Base-by-base conservation (phyloP, 495 filamentous ascomycete genomes). In the Aspergillus carlsbadensis region DNA sequence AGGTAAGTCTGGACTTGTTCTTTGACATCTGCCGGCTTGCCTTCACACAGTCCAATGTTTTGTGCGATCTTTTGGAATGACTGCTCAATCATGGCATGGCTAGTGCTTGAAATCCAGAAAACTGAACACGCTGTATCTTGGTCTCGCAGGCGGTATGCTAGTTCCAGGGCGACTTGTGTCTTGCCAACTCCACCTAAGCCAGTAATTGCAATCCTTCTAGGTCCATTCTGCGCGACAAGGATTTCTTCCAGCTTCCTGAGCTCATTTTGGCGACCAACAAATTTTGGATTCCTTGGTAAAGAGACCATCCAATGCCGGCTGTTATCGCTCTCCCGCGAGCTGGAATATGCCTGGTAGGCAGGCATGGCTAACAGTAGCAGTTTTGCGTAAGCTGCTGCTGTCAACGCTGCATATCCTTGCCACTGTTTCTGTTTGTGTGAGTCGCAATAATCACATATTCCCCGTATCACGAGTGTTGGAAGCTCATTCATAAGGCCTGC, bases 181-280 rank as follows among this genome's bases (percentile, higher is more conserved):
- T 75, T 78, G 21, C 75, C 73, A 8, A 75, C 69, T 0, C 75
- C 76, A 20, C 46, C 72, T 55, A 78, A 63, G 21, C 75, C 70
- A 45, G 71, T 43, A 40, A 74, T 44, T 15, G 60, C 58, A 49
- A 68, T 59, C 37, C 67, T 69, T 31, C 43, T 46, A 13, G 43
- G 43, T 8, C 26, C 26, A 8, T 29, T 29, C 26, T 29, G 26
- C 26, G 26, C 8, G 26, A 29, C 26, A 29, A 29, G 26, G 4
- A 3, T 3, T 29, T 29, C 26, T 29, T 29, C 26, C 26, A 29
- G 26, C 26, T 29, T 29, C 8, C 26, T 29, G 26, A 29, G 3
- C 26, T 29, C 26, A 29, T 29, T 8, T 29, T 8, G 26, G 26
- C 26, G 26, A 29, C 26, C 26, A 29, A 29, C 26, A 29, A 29